These are phyloP conservation scores for Dactylellina sp. DNA, from an alignment of 2,329 filamentous ascomycete genomes.

Conservation along the genomic window DNA sequence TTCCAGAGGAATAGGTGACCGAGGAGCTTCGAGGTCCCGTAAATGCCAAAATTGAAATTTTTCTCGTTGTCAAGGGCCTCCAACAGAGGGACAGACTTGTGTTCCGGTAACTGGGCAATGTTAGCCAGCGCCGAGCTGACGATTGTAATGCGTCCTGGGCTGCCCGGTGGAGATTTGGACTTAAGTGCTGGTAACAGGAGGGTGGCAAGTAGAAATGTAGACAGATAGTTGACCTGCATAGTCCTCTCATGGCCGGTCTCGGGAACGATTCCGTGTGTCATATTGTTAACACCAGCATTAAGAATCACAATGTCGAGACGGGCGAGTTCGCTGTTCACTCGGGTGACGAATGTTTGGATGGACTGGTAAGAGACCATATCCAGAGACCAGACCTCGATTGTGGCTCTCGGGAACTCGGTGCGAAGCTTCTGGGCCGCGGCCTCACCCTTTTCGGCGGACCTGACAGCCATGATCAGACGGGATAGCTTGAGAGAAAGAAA, in stretches of 20 bases:
- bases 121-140: constrained; percentile 60
- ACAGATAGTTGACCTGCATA: constrained; percentile 62
- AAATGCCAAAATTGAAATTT: constrained; percentile 13
- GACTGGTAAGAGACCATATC: constrained; percentile 67
- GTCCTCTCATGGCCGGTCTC: constrained; percentile 45
- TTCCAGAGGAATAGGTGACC: constrained; percentile 63
- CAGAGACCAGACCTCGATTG: constrained; percentile 68
- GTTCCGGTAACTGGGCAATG: constrained; percentile 58
- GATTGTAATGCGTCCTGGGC: constrained; percentile 58
- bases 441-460: constrained; percentile 65
- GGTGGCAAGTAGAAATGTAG: constrained; percentile 62
- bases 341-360: constrained; percentile 64
- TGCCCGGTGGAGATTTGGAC: constrained; percentile 28
- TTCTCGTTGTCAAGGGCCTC: constrained; percentile 24
- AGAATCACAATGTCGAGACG: constrained; percentile 66
- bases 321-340: constrained; percentile 62
- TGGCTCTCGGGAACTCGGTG: constrained; percentile 62
- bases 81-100: constrained; percentile 56
- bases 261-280: constrained; percentile 49
- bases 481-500: constrained; percentile 64
- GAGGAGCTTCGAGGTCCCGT: constrained; percentile 61
- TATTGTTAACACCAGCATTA: constrained; percentile 64
- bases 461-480: constrained; percentile 67
- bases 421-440: constrained; percentile 63
- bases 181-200: constrained; percentile 62